Evolutionary conservation across 2,329 filamentous ascomycete species (phyloP), one percentile per base, ranked within the genome.

Genomic region (Monilinia laxa): DNA sequence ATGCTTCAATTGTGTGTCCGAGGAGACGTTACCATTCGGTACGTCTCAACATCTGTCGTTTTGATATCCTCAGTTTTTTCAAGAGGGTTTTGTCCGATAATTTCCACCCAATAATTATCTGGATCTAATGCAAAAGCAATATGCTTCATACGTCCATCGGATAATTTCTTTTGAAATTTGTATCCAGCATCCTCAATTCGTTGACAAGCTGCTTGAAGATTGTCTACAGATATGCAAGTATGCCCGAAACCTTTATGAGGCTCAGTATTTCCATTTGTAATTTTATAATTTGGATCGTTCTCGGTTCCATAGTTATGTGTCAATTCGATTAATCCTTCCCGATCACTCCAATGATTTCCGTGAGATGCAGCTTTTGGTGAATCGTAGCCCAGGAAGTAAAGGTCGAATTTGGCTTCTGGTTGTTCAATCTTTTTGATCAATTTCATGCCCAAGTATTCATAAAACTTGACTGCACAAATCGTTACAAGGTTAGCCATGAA

Each of bases 321-420:
- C 70, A 99, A 85, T 79, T 99, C 95, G 71, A 99, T 87, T 52
- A 98, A 85, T 57, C 92, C 95, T 79, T 96, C 90, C 65, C 95
- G 90, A 79, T 97, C 92, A 81, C 89, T 93, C 40, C 80, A 76
- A 75, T 89, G 86, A 70, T 88, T 88, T 74, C 89, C 90, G 67
- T 85, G 82, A 12, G 91, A 95, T n/a, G 86, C 81, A 18, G 94
- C 90, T 49, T 85, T 82, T 12, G 92, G 86, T 42, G 87, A 85
- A 77, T 97, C 90, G 80, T 96, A 98, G 68, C 89, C 93, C 68
- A 99, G 84, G 81, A 98, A 98, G 83, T 98, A 98, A 38, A 97
- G 87, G 75, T 95, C 92, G 79, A 98, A 98, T 76, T 96, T 97
- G 78, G 87, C 87, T 68, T 97, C 93, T 18, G 93, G 90, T 76